Percentiles rank a stretch among this genome's conserved stretches.
Conservation (phyloP, 2,329 filamentous ascomycete species). For the Aspergillus pseudonomiae region DNA sequence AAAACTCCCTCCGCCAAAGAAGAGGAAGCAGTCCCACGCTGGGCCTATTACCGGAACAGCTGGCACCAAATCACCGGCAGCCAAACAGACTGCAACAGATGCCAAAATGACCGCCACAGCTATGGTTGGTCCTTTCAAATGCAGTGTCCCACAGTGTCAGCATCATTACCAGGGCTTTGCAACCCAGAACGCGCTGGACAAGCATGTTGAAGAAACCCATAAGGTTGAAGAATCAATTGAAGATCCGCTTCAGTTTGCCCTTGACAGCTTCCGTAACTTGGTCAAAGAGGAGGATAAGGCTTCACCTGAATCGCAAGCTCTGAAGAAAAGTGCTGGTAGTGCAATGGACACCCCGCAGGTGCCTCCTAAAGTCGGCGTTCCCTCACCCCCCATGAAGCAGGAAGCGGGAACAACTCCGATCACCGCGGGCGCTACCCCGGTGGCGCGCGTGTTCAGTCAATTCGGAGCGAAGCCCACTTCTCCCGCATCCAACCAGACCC, state of each 20-base stretch:
- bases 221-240: conserved; percentile 53
- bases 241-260: conserved; percentile 59
- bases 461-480: conserved; percentile 37
- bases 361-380: conserved; percentile 22
- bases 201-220: conserved; percentile 58
- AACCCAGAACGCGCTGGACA: conserved; percentile 57
- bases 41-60: conserved; percentile 30
- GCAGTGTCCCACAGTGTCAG: conserved; percentile 56
- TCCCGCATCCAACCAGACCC: conserved; percentile 38
- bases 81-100: conserved; percentile 42
- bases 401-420: conserved; percentile 33
- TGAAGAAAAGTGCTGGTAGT: conserved; percentile 19
- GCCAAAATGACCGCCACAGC: conserved; percentile 42
- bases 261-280: conserved; percentile 57
- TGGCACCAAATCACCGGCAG: conserved; percentile 32
- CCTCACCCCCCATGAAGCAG: conserved; percentile 30
- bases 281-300: conserved; percentile 49
- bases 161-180: conserved; percentile 58
- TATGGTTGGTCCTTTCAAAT: conserved; percentile 54
- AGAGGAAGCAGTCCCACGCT: conserved; percentile 56
- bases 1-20: conserved; percentile 61
- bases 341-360: conserved; percentile 16
- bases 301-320: conserved; percentile 18
- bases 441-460: conserved; percentile 38
- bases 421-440: conserved; percentile 32